Base-by-base conservation (phyloP, 2,329 filamentous ascomycete species). In the Coccinonectria pachysandricola region DNA sequence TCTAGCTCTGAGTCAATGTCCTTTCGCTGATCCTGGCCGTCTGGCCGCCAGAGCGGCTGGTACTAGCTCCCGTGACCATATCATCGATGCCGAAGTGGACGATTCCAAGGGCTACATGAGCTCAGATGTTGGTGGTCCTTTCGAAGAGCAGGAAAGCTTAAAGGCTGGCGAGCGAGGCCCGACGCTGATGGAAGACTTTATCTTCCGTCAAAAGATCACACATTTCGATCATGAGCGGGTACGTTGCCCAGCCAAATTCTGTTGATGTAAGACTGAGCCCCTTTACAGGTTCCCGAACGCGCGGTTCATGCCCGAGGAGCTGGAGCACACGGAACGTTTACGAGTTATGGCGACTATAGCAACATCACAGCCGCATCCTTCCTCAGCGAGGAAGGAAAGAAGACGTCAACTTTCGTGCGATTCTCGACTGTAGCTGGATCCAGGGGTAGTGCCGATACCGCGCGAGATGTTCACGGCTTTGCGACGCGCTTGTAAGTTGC, bases 351-450 rank as follows among this genome's bases (percentile, higher is more conserved):
- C 3, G 63, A 82, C 46, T 79, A 62, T 52, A 71, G 66, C 25
- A 80, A 82, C 50, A 63, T 82, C 36, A 83, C 77, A 0, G 70
- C 70, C 5, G 78, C 77, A 8, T 75, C 71, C 0, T 82, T 82
- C 50, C 55, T 82, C 10, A 50, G 48, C 6, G 48, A 53, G 2
- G 49, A 60, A n/a, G 69, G 64, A 19, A 80, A 81, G 49, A 50
- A 75, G 45, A 60, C 57, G 17, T 56, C 76, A 0, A 58, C 75
- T 1, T 82, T 83, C 42, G 60, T 77, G n/a, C 74, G 79, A 10
- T 81, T 84, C 49, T 84, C 79, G 0, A 84, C 79, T 2, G 80
- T 86, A 7, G 71, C 75, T 12, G 77, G 77, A 3, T 77, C 69
- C 17, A 64, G 72, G 9, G 80, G 79, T 15, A 79, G 74, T 40